These are phyloP conservation scores for Fusarium heterosporum DNA, from an alignment of 2,329 filamentous ascomycete genomes.

Conservation along the genomic window DNA sequence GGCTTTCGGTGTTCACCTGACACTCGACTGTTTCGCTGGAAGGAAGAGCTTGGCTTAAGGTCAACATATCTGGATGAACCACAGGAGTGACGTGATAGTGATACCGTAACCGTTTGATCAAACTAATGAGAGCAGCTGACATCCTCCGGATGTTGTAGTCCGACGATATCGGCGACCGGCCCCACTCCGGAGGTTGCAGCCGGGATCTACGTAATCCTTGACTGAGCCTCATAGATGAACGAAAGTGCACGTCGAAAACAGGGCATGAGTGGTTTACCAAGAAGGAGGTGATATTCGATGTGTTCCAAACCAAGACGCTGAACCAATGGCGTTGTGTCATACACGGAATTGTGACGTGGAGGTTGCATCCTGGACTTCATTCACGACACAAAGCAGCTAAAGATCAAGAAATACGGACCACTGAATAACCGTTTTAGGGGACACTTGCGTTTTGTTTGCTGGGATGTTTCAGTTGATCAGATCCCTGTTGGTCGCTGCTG, in stretches of 20 bases:
- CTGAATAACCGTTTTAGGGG: not conserved
- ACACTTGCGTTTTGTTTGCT: not conserved
- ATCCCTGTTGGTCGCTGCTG: conserved; percentile 9
- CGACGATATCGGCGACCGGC: conserved; percentile 23
- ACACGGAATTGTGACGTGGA: conserved; percentile 32
- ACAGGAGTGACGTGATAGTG: not conserved
- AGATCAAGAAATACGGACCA: conserved; percentile 4
- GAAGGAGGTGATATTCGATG: not conserved
- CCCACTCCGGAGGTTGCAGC: conserved; percentile 31
- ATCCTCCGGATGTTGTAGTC: conserved; percentile 20
- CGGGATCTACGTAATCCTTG: conserved; percentile 33
- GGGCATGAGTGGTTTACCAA: not conserved
- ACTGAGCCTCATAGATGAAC: conserved; percentile 24
- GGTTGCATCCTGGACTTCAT: not conserved
- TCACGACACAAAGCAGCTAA: not conserved
- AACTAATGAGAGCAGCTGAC: not conserved
- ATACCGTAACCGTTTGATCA: not conserved
- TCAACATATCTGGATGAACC: not conserved
- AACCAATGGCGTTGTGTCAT: conserved; percentile 11
- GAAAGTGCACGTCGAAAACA: conserved; percentile 12
- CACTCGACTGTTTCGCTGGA: not conserved
- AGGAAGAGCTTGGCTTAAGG: not conserved
- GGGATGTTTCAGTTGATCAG: not conserved
- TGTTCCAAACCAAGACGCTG: not conserved
- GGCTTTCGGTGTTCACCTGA: not conserved